phyloP scores from a whole-genome alignment of 352 stramenopile species.

The Phytophthora kernoviae region DNA sequence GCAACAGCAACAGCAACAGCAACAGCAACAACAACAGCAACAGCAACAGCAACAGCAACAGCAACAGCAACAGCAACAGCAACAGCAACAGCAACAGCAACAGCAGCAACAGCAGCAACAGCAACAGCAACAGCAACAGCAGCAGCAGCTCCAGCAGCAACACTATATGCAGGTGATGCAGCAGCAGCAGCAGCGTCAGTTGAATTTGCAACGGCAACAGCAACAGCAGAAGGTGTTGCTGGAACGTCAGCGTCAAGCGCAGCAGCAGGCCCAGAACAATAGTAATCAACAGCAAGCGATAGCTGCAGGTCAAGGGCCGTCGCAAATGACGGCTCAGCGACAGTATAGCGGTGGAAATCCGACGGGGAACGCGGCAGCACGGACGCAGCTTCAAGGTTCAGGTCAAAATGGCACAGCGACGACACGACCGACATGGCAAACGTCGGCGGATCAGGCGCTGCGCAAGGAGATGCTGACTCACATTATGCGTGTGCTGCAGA shows the following conservation, averaged over 20 bases:
- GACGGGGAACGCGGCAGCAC: slow-evolving; percentile 24
- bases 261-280: slow-evolving; percentile 39
- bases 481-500: slow-evolving; percentile 96
- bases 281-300: slow-evolving; percentile 37
- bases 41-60: slow-evolving; percentile 52
- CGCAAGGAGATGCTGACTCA: slow-evolving; percentile 87
- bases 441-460: slow-evolving; percentile 69
- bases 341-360: slow-evolving; percentile 32
- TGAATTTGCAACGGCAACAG: slow-evolving; percentile 14
- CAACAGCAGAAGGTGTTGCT: slow-evolving; percentile 28
- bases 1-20: slow-evolving; percentile 31
- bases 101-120: too few relatives aligned
- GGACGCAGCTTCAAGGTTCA: slow-evolving; percentile 24
- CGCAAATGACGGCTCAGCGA: slow-evolving; percentile 34
- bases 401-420: slow-evolving; percentile 11
- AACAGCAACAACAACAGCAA: slow-evolving; percentile 73
- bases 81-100: slow-evolving; percentile 37
- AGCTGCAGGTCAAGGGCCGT: slow-evolving; percentile 20
- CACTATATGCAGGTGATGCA: slow-evolving; percentile 33
- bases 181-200: slow-evolving; percentile 23
- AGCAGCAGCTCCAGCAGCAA: slow-evolving; percentile 40
- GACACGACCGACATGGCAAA: slow-evolving; percentile 68
- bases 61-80: slow-evolving; percentile 39
- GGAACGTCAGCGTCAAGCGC: slow-evolving; percentile 35
- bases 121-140: slow-evolving; percentile 48